phyloP scores from a whole-genome alignment of 164 flowering plant genomes.

The Magnolia kwangsiensis region DNA sequence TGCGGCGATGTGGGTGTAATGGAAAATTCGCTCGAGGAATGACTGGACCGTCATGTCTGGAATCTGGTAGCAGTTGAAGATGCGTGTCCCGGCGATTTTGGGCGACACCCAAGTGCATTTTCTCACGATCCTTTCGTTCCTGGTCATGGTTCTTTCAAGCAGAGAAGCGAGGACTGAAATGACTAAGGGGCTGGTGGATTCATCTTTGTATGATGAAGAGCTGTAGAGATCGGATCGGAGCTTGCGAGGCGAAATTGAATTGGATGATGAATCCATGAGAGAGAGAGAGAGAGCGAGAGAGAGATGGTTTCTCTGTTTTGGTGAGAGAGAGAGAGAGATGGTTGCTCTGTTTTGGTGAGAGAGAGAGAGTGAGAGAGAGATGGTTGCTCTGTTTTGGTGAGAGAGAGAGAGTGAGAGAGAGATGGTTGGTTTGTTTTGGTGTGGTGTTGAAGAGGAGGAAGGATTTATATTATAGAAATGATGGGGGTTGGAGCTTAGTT shows the following conservation, averaged over 20 bases:
- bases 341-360: not conserved
- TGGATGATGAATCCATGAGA: slow-evolving; percentile 15
- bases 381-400: not conserved
- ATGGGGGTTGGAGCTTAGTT: not conserved
- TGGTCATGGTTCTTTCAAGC: slow-evolving; percentile 66
- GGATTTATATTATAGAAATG: not conserved
- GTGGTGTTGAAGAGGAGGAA: not conserved
- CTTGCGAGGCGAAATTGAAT: slow-evolving; percentile 66
- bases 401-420: not conserved
- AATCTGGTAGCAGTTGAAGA: slow-evolving; percentile 51
- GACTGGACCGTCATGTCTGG: slow-evolving; percentile 75
- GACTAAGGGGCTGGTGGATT: slow-evolving; percentile 55
- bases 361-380: not conserved
- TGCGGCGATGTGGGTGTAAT: slow-evolving; percentile 66
- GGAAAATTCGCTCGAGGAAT: slow-evolving; percentile 77
- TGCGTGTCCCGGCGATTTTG: slow-evolving; percentile 17
- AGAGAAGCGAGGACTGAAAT: slow-evolving; percentile 87
- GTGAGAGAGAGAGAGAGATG: not conserved
- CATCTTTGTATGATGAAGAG: slow-evolving; percentile 40
- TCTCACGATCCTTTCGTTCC: slow-evolving; percentile 53
- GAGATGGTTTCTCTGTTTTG: no score
- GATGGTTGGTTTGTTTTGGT: not conserved
- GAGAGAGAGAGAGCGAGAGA: not conserved
- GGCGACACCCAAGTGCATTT: slow-evolving; percentile 29
- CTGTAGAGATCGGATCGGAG: slow-evolving; percentile 69